Conservation (phyloP, 2,329 filamentous ascomycete genomes). For the Fusarium acutatum region DNA sequence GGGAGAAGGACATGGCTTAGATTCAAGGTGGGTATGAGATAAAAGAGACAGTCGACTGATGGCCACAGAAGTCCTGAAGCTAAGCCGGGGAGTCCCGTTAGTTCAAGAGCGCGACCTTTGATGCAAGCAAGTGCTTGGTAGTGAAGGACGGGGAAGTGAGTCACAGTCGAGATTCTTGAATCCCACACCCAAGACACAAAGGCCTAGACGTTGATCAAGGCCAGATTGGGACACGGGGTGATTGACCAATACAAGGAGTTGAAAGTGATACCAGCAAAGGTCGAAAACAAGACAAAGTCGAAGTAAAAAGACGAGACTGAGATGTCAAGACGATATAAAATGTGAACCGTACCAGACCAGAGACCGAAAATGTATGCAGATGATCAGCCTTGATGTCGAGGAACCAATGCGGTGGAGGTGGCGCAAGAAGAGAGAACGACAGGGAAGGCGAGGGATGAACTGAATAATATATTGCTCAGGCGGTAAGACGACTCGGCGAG, state of each 20-base stretch:
- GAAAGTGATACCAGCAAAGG: conserved; percentile 15
- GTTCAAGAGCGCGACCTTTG: conserved; percentile 38
- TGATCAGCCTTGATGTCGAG: conserved; percentile 22
- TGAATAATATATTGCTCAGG: conserved; percentile 30
- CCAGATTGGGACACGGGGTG: conserved; percentile 26
- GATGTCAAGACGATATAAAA: conserved; percentile 30
- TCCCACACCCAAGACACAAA: conserved; percentile 37
- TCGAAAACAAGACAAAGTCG: conserved; percentile 9
- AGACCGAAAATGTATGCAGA: conserved; percentile 23
- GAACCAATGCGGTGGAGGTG: conserved; percentile 24
- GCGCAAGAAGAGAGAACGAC: conserved; percentile 22
- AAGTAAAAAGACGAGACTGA: conserved; percentile 7
- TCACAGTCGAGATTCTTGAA: conserved; percentile 45
- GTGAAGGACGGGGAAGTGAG: conserved; percentile 43
- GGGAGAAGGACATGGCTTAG: conserved; percentile 59
- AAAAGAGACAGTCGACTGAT: conserved; percentile 41
- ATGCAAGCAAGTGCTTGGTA: conserved; percentile 38
- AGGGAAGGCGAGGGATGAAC: conserved; percentile 23
- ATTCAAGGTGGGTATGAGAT: conserved; percentile 43
- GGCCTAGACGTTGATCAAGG: conserved; percentile 36
- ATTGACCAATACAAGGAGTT: conserved; percentile 32
- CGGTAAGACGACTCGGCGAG: conserved; percentile 2
- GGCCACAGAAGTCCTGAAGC: conserved; percentile 46
- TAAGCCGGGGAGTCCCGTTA: conserved; percentile 43
- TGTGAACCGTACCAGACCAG: conserved; percentile 36